Evolutionary conservation across 306 rosid genomes (phyloP).

Genomic region (Citrullus colocynthis): DNA sequence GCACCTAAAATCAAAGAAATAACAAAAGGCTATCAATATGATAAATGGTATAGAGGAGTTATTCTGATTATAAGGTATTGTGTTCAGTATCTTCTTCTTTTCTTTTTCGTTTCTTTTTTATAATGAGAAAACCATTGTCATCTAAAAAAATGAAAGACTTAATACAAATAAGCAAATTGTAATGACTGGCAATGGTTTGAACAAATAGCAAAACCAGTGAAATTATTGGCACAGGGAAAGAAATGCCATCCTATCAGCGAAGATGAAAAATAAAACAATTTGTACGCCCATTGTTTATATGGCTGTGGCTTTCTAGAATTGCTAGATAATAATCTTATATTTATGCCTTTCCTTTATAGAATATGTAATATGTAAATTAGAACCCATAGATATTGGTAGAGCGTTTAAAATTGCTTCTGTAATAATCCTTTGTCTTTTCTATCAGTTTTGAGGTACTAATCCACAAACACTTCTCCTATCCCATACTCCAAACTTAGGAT

Average conservation of each 20-base stretch:
- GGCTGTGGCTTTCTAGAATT: background rate
- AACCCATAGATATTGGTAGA: background rate
- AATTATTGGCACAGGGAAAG: background rate
- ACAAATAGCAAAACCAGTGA: background rate
- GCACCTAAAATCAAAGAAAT: constrained; percentile 37
- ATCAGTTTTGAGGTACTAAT: background rate
- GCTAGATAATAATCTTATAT: background rate
- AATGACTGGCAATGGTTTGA: background rate
- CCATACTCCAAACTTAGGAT: background rate
- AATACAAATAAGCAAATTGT: background rate
- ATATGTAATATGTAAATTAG: background rate
- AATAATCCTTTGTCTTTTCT: background rate
- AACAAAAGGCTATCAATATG: constrained; percentile 8
- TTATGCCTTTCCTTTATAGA: background rate
- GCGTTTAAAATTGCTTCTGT: background rate
- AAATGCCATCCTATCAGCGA: background rate
- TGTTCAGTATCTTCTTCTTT: background rate
- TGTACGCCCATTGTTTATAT: background rate
- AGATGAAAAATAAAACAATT: background rate
- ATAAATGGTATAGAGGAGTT: background rate
- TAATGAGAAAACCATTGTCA: background rate
- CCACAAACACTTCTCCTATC: background rate
- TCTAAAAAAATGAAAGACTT: background rate
- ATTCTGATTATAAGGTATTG: background rate
- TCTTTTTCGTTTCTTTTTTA: background rate